These are phyloP conservation scores for Penicilliopsis zonata DNA, from an alignment of 495 filamentous ascomycete genomes.

Conservation along the genomic window DNA sequence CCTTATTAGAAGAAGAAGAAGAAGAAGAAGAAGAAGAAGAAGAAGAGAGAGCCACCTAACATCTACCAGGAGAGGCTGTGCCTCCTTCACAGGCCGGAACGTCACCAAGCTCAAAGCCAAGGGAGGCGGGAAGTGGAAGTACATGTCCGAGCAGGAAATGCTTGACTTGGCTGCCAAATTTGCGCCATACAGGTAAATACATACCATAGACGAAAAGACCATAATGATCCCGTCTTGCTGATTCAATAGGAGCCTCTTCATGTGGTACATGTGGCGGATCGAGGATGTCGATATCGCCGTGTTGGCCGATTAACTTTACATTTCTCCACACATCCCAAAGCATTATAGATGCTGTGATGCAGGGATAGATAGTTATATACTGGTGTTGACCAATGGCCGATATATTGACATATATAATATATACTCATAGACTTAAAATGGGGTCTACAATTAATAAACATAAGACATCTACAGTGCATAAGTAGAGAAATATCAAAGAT, in stretches of 20 bases:
- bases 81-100: conserved; percentile 72
- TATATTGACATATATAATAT: not conserved
- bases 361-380: no score
- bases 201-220: no score
- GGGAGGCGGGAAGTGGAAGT: conserved; percentile 87
- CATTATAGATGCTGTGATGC: not conserved
- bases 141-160: conserved; percentile 93
- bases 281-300: conserved; percentile 63
- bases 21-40: conserved; percentile 1
- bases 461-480: not conserved
- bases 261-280: conserved; percentile 92
- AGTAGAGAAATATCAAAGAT: conserved; percentile 21
- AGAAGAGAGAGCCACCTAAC: no score
- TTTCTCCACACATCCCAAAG: not conserved
- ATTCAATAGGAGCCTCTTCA: conserved; percentile 48
- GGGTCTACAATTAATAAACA: no score
- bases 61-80: conserved; percentile 71
- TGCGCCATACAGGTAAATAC: conserved; percentile 62
- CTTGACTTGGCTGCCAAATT: conserved; percentile 67
- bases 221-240: conserved; percentile 3
- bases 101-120: conserved; percentile 73
- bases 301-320: conserved; percentile 37
- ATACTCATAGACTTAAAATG: no score
- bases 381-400: no score
- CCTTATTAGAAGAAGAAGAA: not conserved